phyloP scores from a whole-genome alignment of 345 rosid species.

The Raphanus sativus region DNA sequence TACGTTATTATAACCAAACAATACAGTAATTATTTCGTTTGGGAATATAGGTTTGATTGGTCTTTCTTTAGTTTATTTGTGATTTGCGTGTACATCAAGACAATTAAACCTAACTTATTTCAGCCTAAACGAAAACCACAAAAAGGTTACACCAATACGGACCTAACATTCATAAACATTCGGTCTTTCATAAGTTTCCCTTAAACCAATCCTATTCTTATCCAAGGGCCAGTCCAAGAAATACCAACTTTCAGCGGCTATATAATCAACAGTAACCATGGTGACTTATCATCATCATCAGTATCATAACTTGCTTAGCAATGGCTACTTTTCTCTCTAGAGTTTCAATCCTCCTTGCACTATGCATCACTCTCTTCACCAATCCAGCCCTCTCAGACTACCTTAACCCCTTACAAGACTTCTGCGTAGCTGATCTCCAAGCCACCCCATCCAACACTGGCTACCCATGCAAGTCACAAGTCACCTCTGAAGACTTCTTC shows the following conservation, averaged over 20 bases:
- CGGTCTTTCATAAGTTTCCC: not conserved
- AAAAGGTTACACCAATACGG: not conserved
- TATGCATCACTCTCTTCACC: slow-evolving; percentile 39
- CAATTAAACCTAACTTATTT: not conserved
- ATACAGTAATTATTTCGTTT: not conserved
- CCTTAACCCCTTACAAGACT: slow-evolving; percentile 59
- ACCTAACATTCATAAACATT: slow-evolving; percentile 21
- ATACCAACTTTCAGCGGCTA: slow-evolving; percentile 7
- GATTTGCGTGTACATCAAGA: not conserved
- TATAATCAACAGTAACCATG: slow-evolving; percentile 8
- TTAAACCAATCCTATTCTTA: not conserved
- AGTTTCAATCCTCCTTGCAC: slow-evolving; percentile 24
- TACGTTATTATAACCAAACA: not conserved
- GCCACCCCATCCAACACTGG: slow-evolving; percentile 46
- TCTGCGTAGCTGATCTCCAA: slow-evolving; percentile 55
- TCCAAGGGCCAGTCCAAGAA: slow-evolving; percentile 14
- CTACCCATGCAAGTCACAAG: slow-evolving; percentile 63
- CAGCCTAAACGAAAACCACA: not conserved
- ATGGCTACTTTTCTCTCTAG: no score
- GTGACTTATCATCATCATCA: not conserved
- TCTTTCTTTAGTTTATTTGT: not conserved
- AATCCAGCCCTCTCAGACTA: slow-evolving; percentile 34
- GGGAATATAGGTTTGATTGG: not conserved
- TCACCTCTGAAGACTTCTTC: slow-evolving; percentile 63
- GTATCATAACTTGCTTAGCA: slow-evolving; percentile 4